phyloP scores from a whole-genome alignment of 139 green algal species.

The Coccomyxa sp. region DNA sequence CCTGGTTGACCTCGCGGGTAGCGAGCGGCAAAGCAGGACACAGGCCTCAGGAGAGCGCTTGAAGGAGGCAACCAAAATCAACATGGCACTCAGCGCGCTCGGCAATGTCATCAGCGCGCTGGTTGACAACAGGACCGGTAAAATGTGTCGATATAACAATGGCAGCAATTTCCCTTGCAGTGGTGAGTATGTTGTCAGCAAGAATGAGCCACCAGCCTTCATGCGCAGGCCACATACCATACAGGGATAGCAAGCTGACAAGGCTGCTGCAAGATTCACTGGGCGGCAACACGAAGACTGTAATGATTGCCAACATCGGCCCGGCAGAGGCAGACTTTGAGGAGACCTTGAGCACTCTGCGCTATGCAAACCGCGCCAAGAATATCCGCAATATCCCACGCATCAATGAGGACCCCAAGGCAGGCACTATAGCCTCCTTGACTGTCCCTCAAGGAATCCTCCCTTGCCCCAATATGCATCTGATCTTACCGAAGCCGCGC shows the following conservation, averaged over 20 bases:
- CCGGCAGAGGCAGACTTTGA: slow-evolving; percentile 67
- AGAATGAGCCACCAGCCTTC: not conserved
- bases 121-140: slow-evolving; percentile 17
- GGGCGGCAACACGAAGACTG: slow-evolving; percentile 73
- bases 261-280: slow-evolving; percentile 68
- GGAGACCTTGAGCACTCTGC: slow-evolving; percentile 69
- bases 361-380: slow-evolving; percentile 70
- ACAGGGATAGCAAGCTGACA: slow-evolving; percentile 31
- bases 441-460: not conserved
- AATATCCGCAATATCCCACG: slow-evolving; percentile 84
- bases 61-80: slow-evolving; percentile 77
- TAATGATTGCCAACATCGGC: slow-evolving; percentile 82
- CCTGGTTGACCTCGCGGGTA: slow-evolving; percentile 86
- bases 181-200: no score
- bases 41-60: slow-evolving; percentile 71
- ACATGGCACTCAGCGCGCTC: slow-evolving; percentile 74
- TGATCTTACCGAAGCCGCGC: not conserved
- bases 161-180: not conserved
- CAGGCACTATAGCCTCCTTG: not conserved
- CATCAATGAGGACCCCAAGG: slow-evolving; percentile 85
- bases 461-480: no score
- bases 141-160: not conserved
- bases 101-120: slow-evolving; percentile 88
- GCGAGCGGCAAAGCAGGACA: slow-evolving; percentile 62
- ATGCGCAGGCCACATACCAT: slow-evolving; percentile 34